These are phyloP conservation scores for Podospora pseudopauciseta DNA, from an alignment of 495 filamentous ascomycete species.

Conservation along the genomic window DNA sequence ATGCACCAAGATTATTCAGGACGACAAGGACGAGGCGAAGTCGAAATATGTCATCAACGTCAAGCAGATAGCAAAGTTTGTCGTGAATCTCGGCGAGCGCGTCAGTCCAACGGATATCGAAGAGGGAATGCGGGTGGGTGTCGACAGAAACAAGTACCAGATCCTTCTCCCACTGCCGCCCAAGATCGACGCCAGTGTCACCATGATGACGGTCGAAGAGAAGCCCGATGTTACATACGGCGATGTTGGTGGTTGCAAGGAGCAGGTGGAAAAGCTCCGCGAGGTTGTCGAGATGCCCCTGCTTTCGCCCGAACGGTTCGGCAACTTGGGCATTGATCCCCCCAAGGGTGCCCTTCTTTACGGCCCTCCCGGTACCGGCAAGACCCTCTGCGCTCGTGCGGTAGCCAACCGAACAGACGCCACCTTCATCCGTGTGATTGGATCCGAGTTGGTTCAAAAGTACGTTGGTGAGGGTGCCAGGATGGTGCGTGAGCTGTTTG, in stretches of 20 bases:
- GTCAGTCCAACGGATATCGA: slow-evolving; percentile 98
- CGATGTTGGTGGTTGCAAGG: slow-evolving; percentile 98
- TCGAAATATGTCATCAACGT: slow-evolving; percentile 99
- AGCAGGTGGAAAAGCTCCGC: slow-evolving; percentile 97
- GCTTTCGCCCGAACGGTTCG: slow-evolving; percentile 93
- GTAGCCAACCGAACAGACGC: slow-evolving; percentile 97
- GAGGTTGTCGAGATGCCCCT: slow-evolving; percentile 98
- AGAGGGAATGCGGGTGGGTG: slow-evolving; percentile 97
- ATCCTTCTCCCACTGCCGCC: slow-evolving; percentile 95
- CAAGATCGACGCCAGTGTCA: slow-evolving; percentile 98
- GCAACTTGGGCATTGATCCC: slow-evolving; percentile 95
- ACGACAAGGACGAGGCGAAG: slow-evolving; percentile 95
- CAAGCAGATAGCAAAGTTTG: slow-evolving; percentile 99
- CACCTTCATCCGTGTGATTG: slow-evolving; percentile 98
- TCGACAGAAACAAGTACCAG: slow-evolving; percentile 98
- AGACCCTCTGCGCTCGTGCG: slow-evolving; percentile 94
- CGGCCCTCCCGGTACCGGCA: slow-evolving; percentile 94
- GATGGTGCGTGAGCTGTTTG: slow-evolving; percentile 98
- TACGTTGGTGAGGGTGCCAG: slow-evolving; percentile 97
- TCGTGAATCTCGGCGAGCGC: slow-evolving; percentile 95
- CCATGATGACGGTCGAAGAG: slow-evolving; percentile 99
- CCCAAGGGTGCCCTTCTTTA: slow-evolving; percentile 97
- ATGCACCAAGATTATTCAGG: slow-evolving; percentile 98
- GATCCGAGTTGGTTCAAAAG: slow-evolving; percentile 95
- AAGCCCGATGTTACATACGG: slow-evolving; percentile 99